Evolutionary conservation across 768 basidiomycete genomes (phyloP).

Genomic region (Cantharellus cinnabarinus): DNA sequence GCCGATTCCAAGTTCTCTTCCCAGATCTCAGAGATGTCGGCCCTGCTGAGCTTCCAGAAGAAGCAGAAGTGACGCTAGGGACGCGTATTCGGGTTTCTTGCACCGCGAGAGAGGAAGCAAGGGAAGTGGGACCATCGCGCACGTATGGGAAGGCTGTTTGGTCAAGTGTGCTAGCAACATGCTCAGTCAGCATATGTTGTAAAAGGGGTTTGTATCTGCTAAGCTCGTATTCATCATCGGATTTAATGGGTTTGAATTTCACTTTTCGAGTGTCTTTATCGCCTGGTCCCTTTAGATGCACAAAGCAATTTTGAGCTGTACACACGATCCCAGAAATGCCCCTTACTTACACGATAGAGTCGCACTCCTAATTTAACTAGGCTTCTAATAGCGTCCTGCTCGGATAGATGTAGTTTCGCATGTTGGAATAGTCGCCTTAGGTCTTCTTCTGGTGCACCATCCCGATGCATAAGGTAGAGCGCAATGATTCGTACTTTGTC

Average conservation of each 20-base stretch:
- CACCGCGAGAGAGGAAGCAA: background rate
- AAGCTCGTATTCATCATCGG: conserved; percentile 93
- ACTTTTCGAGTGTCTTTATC: conserved; percentile 68
- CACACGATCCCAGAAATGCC: background rate
- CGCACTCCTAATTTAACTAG: conserved; percentile 64
- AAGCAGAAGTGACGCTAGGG: conserved; percentile 5
- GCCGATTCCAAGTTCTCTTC: conserved; percentile 77
- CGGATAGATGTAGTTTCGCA: conserved; percentile 64
- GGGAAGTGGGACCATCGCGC: conserved; percentile 34
- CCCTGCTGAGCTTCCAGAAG: background rate
- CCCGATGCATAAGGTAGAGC: conserved; percentile 81
- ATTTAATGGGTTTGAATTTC: conserved; percentile 36
- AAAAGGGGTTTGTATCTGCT: conserved; percentile 81
- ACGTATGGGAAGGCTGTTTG: conserved; percentile 72
- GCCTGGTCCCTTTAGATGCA: conserved; percentile 33
- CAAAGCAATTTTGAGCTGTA: background rate
- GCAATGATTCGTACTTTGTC: conserved; percentile 96
- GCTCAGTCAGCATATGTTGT: conserved; percentile 71
- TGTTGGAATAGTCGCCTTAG: conserved; percentile 87
- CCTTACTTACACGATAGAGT: conserved; percentile 48
- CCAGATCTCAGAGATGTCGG: conserved; percentile 66
- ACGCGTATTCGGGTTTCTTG: conserved; percentile 5
- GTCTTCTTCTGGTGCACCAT: conserved; percentile 98
- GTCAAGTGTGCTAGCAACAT: conserved; percentile 59
- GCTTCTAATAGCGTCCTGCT: conserved; percentile 87